phyloP scores from a whole-genome alignment of 768 basidiomycete species.

The Pleurotus giganteus region DNA sequence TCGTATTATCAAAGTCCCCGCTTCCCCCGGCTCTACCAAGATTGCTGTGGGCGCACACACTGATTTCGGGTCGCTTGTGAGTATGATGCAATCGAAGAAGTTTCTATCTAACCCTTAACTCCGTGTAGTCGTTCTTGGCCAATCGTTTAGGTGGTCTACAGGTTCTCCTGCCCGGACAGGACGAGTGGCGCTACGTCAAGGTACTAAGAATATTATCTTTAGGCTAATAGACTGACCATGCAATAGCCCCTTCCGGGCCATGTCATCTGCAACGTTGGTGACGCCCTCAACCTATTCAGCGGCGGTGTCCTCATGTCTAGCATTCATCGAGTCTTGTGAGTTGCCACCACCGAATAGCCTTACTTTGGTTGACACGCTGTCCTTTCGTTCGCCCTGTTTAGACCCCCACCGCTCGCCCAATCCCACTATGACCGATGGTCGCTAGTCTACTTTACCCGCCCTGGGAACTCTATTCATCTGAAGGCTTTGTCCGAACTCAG shows the following conservation, averaged over 20 bases:
- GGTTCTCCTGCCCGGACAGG: constrained; percentile 35
- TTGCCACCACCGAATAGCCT: neutral
- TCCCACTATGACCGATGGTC: constrained; percentile 50
- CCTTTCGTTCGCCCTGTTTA: constrained; percentile 3
- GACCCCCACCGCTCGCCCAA: constrained; percentile 53
- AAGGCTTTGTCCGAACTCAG: constrained; percentile 45
- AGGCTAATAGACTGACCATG: neutral
- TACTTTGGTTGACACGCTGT: neutral
- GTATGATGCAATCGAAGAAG: neutral
- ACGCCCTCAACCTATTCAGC: constrained; percentile 42
- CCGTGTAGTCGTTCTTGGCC: constrained; percentile 26
- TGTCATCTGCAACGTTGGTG: constrained; percentile 45
- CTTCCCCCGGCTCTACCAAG: constrained; percentile 24
- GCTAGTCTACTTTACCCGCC: constrained; percentile 60
- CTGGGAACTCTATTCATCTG: constrained; percentile 44
- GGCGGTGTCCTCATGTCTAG: constrained; percentile 44
- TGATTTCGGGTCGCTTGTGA: constrained; percentile 37
- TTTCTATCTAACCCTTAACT: neutral
- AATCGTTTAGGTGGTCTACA: constrained; percentile 45
- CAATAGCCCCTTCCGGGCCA: constrained; percentile 40
- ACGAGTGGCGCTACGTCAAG: constrained; percentile 41
- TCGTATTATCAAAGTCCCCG: constrained; percentile 38
- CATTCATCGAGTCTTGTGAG: constrained; percentile 40
- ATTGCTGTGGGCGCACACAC: constrained; percentile 46
- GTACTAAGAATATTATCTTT: constrained; percentile 16